Conservation (phyloP, 345 rosid genomes). For the Salix koriyanagi region DNA sequence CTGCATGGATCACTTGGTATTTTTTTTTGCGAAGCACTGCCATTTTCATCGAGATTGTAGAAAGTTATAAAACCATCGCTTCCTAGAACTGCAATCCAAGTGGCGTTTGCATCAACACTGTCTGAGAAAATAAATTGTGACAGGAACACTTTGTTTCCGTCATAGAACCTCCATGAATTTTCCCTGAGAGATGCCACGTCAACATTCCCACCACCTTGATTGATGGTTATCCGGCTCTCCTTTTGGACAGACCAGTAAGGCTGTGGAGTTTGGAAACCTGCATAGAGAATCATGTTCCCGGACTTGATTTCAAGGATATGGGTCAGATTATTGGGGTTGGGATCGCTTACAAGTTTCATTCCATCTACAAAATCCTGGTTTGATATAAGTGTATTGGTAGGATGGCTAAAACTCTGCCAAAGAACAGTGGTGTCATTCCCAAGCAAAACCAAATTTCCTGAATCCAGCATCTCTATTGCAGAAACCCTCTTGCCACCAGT, state of each 20-base stretch:
- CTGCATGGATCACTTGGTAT: slow-evolving; percentile 64
- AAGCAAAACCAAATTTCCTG: slow-evolving; percentile 72
- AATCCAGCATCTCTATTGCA: slow-evolving; percentile 61
- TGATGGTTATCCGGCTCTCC: slow-evolving; percentile 37
- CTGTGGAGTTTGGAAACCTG: slow-evolving; percentile 53
- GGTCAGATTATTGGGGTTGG: slow-evolving; percentile 48
- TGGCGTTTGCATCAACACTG: slow-evolving; percentile 37
- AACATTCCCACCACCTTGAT: slow-evolving; percentile 44
- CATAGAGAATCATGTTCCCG: slow-evolving; percentile 69
- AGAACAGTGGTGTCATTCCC: slow-evolving; percentile 34
- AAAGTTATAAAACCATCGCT: slow-evolving; percentile 61
- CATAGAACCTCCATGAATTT: slow-evolving; percentile 84
- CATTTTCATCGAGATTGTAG: slow-evolving; percentile 35
- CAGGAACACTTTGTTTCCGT: slow-evolving; percentile 37
- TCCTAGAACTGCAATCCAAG: slow-evolving; percentile 75
- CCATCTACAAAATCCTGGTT: slow-evolving; percentile 59
- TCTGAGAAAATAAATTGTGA: slow-evolving; percentile 52
- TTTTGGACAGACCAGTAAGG: slow-evolving; percentile 74
- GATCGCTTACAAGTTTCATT: slow-evolving; percentile 63
- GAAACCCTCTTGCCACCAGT: slow-evolving; percentile 49
- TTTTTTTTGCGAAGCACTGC: slow-evolving; percentile 34
- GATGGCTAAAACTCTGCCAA: slow-evolving; percentile 94
- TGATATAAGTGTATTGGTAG: slow-evolving; percentile 61
- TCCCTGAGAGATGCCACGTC: slow-evolving; percentile 41
- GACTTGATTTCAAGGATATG: slow-evolving; percentile 72